A percentile compares a stretch with the other conserved stretches of the same genome.
Conservation (phyloP, 2,329 filamentous ascomycete species). For the Nigrograna mackinnonii region DNA sequence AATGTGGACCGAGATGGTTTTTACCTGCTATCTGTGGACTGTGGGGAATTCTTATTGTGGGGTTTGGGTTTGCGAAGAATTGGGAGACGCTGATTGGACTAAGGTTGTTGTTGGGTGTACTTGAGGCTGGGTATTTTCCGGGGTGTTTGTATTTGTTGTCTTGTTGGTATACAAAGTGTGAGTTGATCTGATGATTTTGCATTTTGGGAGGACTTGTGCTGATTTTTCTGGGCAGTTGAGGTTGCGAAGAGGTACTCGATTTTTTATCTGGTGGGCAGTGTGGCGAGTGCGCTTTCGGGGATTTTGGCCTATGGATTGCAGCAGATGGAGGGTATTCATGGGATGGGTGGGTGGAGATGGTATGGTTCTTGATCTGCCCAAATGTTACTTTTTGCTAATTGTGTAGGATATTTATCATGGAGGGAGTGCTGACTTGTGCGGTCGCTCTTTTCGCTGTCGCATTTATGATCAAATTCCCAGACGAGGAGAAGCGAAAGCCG, state of each 20-base stretch:
- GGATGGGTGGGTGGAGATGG: slow-evolving; percentile 30
- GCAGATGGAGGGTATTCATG: slow-evolving; percentile 27
- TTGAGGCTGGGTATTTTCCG: slow-evolving; percentile 30
- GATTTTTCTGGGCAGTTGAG: slow-evolving; percentile 12
- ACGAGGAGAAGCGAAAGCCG: slow-evolving; percentile 24
- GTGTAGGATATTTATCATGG: slow-evolving; percentile 29
- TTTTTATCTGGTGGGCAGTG: slow-evolving; percentile 26
- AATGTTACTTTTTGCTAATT: not conserved
- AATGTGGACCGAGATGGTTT: slow-evolving; percentile 29
- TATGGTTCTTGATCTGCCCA: slow-evolving; percentile 1
- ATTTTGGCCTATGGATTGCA: slow-evolving; percentile 32
- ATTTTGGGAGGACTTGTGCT: too few species aligned
- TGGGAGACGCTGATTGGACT: slow-evolving; percentile 25
- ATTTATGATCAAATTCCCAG: slow-evolving; percentile 31
- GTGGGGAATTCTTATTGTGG: slow-evolving; percentile 31
- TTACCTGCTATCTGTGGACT: slow-evolving; percentile 24
- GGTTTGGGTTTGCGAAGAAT: slow-evolving; percentile 24
- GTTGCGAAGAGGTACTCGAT: slow-evolving; percentile 27
- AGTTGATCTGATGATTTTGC: not conserved
- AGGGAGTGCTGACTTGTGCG: slow-evolving; percentile 27
- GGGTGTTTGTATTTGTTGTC: slow-evolving; percentile 31
- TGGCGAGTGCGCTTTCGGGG: slow-evolving; percentile 26
- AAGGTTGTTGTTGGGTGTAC: slow-evolving; percentile 23
- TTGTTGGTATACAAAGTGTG: slow-evolving; percentile 30
- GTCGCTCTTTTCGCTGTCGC: slow-evolving; percentile 26